phyloP scores from a whole-genome alignment of 441 rosid genomes.

The Manihot esculenta region DNA sequence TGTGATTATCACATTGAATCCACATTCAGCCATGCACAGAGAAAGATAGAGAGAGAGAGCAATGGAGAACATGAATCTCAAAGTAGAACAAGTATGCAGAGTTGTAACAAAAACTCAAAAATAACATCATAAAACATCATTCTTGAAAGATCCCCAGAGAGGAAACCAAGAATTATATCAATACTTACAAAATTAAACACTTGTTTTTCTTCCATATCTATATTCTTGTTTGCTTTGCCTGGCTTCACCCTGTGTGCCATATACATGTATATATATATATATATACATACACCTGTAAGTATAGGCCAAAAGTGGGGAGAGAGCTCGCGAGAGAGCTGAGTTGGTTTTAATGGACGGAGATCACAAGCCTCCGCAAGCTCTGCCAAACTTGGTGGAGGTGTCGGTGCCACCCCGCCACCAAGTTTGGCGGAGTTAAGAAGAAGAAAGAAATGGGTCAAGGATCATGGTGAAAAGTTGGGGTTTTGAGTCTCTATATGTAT shows the following conservation, averaged over 20 bases:
- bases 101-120: no score
- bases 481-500: not conserved
- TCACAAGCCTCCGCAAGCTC: conserved; percentile 2
- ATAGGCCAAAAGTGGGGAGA: not conserved
- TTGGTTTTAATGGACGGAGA: not conserved
- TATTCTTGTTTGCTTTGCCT: conserved; percentile 27
- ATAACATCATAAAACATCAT: not conserved
- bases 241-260: conserved; percentile 47
- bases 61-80: no score
- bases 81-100: no score
- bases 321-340: no score
- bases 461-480: conserved; percentile 24
- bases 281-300: not conserved
- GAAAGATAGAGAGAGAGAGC: no score
- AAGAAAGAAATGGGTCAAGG: conserved; percentile 13
- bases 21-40: no score
- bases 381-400: conserved; percentile 20
- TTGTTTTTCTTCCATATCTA: not conserved
- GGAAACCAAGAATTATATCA: not conserved
- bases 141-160: not conserved
- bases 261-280: no score
- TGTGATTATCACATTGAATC: no score
- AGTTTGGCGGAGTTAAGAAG: conserved; percentile 16
- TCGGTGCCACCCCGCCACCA: conserved; percentile 14
- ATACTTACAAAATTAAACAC: conserved; percentile 8